These are phyloP conservation scores for Fraxinus latifolia DNA, from an alignment of 305 asterid species.

Conservation along the genomic window DNA sequence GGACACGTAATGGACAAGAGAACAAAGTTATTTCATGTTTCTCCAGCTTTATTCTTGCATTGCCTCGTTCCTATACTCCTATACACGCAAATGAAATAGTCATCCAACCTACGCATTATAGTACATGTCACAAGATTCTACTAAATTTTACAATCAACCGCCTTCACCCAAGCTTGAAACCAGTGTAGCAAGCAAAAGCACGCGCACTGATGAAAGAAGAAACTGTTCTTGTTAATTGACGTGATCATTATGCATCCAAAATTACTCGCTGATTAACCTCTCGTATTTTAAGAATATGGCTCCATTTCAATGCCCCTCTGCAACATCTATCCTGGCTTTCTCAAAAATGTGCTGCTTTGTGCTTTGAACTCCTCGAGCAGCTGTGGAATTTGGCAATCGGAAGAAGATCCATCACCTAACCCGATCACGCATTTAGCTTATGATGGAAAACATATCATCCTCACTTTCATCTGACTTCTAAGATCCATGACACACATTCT, in stretches of 20 bases:
- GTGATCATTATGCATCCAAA: background rate
- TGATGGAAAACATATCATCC: background rate
- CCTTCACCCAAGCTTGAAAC: background rate
- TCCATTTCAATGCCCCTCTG: background rate
- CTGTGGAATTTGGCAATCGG: background rate
- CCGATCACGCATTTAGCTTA: background rate
- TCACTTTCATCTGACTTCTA: constrained; percentile 42
- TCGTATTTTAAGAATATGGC: background rate
- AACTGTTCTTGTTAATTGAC: background rate
- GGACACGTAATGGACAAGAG: background rate
- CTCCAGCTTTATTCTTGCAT: background rate
- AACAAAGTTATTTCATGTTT: background rate
- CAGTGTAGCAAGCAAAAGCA: background rate
- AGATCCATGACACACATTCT: constrained; percentile 75
- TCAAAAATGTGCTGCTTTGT: background rate
- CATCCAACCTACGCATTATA: background rate
- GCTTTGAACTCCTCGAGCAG: background rate
- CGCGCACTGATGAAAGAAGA: background rate
- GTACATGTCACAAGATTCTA: background rate
- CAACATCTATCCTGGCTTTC: background rate
- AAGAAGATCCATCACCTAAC: background rate
- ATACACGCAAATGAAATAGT: background rate
- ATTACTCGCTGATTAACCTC: background rate
- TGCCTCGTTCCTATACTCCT: background rate
- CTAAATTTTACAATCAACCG: background rate